Evolutionary conservation across 2,329 filamentous ascomycete species (phyloP).

Genomic region (Aphanocladium album): DNA sequence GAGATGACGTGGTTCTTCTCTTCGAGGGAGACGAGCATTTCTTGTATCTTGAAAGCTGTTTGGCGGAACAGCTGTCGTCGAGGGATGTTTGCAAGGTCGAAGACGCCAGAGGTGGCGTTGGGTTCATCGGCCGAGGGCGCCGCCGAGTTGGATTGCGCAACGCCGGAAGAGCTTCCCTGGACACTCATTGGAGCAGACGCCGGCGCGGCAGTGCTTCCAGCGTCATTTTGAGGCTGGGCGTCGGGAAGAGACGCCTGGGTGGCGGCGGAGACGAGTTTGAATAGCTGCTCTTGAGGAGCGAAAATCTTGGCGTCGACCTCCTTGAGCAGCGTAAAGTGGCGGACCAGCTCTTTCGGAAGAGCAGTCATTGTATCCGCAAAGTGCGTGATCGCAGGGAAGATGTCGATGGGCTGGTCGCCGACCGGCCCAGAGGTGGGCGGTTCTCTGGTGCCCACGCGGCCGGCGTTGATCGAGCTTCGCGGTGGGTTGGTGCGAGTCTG

Average conservation of each 20-base stretch:
- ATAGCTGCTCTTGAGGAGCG: constrained; percentile 76
- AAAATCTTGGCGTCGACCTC: constrained; percentile 98
- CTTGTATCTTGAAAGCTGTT: constrained; percentile 70
- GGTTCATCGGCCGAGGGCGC: constrained; percentile 39
- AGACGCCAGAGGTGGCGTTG: constrained; percentile 38
- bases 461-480: constrained; percentile 45
- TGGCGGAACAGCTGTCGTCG: constrained; percentile 73
- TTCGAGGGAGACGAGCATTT: constrained; percentile 85
- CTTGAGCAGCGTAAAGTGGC: constrained; percentile 92
- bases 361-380: constrained; percentile 92
- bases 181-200: constrained; percentile 44
- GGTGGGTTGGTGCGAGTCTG: constrained; percentile 62
- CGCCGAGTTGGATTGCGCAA: constrained; percentile 29
- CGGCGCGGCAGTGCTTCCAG: constrained; percentile 36
- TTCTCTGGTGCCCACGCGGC: constrained; percentile 41
- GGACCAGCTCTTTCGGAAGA: constrained; percentile 88
- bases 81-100: constrained; percentile 54
- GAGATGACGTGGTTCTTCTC: constrained; percentile 97
- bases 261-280: constrained; percentile 66
- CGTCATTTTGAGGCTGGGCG: constrained; percentile 39
- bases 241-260: constrained; percentile 46
- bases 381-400: constrained; percentile 62
- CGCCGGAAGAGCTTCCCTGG: constrained; percentile 43
- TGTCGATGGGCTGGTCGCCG: constrained; percentile 58
- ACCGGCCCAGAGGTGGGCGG: constrained; percentile 38